These are phyloP conservation scores for Phytophthora brassicae DNA, from an alignment of 352 stramenopile species.

Conservation along the genomic window DNA sequence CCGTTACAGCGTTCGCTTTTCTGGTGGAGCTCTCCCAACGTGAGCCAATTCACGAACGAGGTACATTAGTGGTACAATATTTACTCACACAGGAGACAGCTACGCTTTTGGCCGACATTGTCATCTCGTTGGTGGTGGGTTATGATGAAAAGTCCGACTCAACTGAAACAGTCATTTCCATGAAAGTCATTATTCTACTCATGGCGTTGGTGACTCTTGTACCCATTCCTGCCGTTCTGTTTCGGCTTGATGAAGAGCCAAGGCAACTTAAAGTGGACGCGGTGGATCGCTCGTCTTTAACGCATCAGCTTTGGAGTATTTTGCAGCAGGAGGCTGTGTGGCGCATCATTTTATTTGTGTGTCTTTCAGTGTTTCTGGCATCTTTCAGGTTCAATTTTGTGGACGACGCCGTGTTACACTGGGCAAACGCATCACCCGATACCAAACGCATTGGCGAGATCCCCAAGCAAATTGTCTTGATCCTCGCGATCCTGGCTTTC, in stretches of 20 bases:
- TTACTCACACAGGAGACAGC: constrained; percentile 55
- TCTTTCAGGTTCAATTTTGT: constrained; percentile 72
- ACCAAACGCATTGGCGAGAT: constrained; percentile 44
- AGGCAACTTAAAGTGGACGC: constrained; percentile 75
- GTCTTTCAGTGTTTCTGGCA: constrained; percentile 52
- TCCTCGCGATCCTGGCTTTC: constrained; percentile 52
- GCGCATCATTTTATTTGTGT: constrained; percentile 76
- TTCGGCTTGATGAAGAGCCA: constrained; percentile 68
- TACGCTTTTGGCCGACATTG: constrained; percentile 43
- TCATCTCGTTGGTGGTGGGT: constrained; percentile 44
- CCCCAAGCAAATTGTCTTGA: constrained; percentile 44
- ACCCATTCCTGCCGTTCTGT: constrained; percentile 66
- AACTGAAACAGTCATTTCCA: constrained; percentile 49
- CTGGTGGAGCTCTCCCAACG: constrained; percentile 78
- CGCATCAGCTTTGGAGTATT: constrained; percentile 69
- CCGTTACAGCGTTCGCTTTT: constrained; percentile 61
- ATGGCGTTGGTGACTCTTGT: constrained; percentile 65
- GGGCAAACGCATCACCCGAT: constrained; percentile 46
- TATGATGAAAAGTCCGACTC: constrained; percentile 33
- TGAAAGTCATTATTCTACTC: constrained; percentile 74
- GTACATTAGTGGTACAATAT: constrained; percentile 66
- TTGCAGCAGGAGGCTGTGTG: constrained; percentile 77
- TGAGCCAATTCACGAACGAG: constrained; percentile 73
- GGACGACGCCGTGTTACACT: constrained; percentile 46
- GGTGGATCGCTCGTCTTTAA: constrained; percentile 57